Percentiles rank a stretch among this genome's conserved stretches.
Conservation (phyloP, 805 yeast genomes). For the Yarrowia divulgata region DNA sequence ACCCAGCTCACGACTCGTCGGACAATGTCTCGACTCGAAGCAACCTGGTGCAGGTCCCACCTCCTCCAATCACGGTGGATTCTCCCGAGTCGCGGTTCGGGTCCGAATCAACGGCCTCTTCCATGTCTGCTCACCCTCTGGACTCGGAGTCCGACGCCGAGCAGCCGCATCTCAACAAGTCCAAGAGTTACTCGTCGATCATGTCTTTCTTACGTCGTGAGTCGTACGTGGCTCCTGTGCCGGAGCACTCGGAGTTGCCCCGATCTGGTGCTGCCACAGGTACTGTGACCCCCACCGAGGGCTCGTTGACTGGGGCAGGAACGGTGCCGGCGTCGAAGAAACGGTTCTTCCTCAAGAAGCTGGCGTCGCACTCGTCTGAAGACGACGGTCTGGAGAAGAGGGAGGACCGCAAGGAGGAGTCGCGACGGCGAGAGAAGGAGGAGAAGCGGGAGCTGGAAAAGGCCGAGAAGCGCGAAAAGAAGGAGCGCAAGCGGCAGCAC, state of each 20-base stretch:
- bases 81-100: constrained; percentile 25
- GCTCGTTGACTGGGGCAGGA: not conserved
- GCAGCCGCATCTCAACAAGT: constrained; percentile 17
- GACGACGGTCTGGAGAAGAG: constrained; percentile 1
- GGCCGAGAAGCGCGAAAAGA: constrained; percentile 20
- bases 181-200: constrained; percentile 36
- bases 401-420: constrained; percentile 15
- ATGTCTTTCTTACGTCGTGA: constrained; percentile 26
- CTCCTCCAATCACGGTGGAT: constrained; percentile 23
- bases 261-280: not conserved
- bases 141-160: constrained; percentile 34
- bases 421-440: not conserved
- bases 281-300: constrained; percentile 17
- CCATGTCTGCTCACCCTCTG: constrained; percentile 12
- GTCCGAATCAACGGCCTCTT: constrained; percentile 7
- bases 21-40: constrained; percentile 9
- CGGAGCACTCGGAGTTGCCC: constrained; percentile 1
- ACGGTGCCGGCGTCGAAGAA: constrained; percentile 16
- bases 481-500: constrained; percentile 29
- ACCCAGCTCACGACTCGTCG: constrained; percentile 16
- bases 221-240: constrained; percentile 19
- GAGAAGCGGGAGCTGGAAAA: constrained; percentile 16
- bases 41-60: constrained; percentile 5
- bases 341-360: constrained; percentile 29
- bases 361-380: constrained; percentile 34